Evolutionary conservation across 1,284 basidiomycete species (phyloP), one percentile per base, ranked within the genome.

Genomic region (Stygiomarasmius scandens): DNA sequence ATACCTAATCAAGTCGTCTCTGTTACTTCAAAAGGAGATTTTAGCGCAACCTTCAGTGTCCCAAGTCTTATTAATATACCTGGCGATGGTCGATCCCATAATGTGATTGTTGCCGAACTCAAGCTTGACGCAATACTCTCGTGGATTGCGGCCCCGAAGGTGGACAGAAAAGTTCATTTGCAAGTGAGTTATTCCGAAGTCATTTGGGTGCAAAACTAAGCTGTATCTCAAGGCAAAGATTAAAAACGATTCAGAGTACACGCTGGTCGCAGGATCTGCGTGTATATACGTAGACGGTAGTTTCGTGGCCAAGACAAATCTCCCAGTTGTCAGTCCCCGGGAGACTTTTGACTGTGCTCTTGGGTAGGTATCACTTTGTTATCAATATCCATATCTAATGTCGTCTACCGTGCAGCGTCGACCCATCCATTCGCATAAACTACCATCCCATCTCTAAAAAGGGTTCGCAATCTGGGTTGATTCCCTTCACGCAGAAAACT

Each of bases 241-340:
- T 27, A 71, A 67, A 56, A 78, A 77, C 50, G 62, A 65, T 0
- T 77, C 76, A 1, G 70, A 74, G 19, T 77, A 74, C 53, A 72
- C 73, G 0, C 61, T 77, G 1, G 64, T 78, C 14, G 29, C 55
- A 2, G 76, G 76, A 1, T 52, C 56, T 14, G 71, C 69, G 0
- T 74, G 68, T 32, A 65, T 78, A 9, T 78, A 77, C 55, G 71
- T 77, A 1, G 75, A 77, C 52, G 70, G 70, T 43, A 76, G 72
- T 48, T 76, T 74, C 58, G 71, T 75, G 22, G 63, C 75, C 9
- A 62, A 65, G n/a, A 66, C 70, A 1, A 45, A 60, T 8, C 50
- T 77, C 10, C 71, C 72, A 2, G 50, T 58, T 8, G 74, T 75
- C 10, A 71, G 69, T 46, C 74, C 74, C 24, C 60, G 68, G 38